Base-by-base conservation (phyloP, 2,329 filamentous ascomycete genomes). In the Colletotrichum falcatum region DNA sequence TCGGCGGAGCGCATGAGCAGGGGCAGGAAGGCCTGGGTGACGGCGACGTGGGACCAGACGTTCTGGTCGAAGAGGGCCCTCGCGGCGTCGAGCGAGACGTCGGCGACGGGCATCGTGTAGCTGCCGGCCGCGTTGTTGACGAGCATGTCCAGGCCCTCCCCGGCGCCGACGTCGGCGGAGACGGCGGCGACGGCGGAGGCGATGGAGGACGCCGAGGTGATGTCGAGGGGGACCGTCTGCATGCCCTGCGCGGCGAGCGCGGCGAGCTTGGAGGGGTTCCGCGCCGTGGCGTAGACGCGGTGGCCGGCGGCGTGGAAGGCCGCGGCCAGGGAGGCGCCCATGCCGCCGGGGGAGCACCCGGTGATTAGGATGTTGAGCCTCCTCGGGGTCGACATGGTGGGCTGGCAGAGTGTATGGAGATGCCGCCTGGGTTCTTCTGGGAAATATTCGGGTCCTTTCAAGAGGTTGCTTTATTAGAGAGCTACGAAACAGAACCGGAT, bases 201-300 rank as follows among this genome's bases (percentile, higher is more conserved):
- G 20, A 82, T 75, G 16, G 76, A 79, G 4, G 74, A 70, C 1
- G 61, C 61, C 12, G 73, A 74, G 2, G 76, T 77, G 3, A 82
- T 79, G 49, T 83, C 80, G 1, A 82, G 74, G 1, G 73, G 46
- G 14, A 82, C 70, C 0, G 66, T 66, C 7, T 39, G 12, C 9
- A 74, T 69, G 8, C 76, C 74, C 7, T 79, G 65, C 18, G 69
- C 74, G 20, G 74, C 70, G n/a, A 75, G 68, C 2, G 73, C 70
- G 3, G 71, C 62, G 16, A 79, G 72, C 48, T 79, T 77, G 55
- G 74, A 72, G 8, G 74, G 70, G 39, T 75, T 72, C 2, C 79
- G 75, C 2, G 77, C 77, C 2, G 80, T 80, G 8, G 79, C 79
- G 59, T 80, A 78, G 53, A 82, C 79, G 39, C 75, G 76, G 44